These are phyloP conservation scores for Abrus precatorius DNA, from an alignment of 306 rosid species.

Conservation along the genomic window DNA sequence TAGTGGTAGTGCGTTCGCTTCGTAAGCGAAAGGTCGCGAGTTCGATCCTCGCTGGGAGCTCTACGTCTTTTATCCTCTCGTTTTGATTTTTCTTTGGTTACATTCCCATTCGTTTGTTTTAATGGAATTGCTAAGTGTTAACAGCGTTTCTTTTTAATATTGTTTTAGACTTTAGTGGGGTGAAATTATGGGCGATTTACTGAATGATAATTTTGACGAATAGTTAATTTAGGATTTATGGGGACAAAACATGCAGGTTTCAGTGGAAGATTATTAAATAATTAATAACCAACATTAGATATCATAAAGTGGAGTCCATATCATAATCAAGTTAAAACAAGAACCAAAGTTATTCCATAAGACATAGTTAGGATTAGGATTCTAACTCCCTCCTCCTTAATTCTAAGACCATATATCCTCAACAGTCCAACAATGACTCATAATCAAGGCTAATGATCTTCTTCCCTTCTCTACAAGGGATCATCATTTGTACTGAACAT, in stretches of 20 bases:
- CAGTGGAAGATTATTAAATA: background rate
- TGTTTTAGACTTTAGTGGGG: too few species aligned
- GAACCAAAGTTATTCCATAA: constrained; percentile 9
- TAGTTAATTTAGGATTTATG: background rate
- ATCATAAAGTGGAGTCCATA: background rate
- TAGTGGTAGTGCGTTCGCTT: constrained; percentile 85
- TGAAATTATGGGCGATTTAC: background rate
- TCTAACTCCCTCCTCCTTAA: background rate
- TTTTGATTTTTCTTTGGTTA: too few species aligned
- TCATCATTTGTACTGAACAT: constrained; percentile 42
- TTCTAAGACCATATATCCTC: background rate
- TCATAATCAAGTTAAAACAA: background rate
- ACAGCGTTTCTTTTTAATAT: too few species aligned
- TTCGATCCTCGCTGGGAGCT: constrained; percentile 83
- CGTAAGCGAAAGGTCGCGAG: constrained; percentile 87
- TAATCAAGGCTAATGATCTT: too few species aligned
- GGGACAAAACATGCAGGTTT: background rate
- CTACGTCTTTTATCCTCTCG: too few species aligned
- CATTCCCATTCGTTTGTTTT: too few species aligned
- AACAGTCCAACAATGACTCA: too few species aligned
- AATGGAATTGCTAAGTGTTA: too few species aligned
- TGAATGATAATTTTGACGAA: background rate
- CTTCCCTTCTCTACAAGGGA: too few species aligned
- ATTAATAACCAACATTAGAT: background rate
- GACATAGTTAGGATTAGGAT: constrained; percentile 28